Evolutionary conservation across 257 asterid species (phyloP).

Genomic region (Nicotiana benthamiana): DNA sequence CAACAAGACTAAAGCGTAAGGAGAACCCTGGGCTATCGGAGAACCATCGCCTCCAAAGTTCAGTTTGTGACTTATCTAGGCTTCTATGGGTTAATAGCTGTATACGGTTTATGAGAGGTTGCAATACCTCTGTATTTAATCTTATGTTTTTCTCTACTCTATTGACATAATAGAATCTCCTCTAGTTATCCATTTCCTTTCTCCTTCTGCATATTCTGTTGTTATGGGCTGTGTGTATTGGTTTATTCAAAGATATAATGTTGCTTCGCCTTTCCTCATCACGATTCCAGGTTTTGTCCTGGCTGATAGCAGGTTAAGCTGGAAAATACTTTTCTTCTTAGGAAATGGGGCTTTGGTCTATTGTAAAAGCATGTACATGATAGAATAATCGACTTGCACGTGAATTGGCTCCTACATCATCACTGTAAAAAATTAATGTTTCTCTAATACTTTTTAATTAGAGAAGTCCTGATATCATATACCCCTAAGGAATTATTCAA

Average conservation of each 20-base stretch:
- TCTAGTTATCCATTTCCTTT: not conserved
- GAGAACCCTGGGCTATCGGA: not conserved
- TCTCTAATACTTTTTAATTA: too few relatives aligned
- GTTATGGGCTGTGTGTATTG: not conserved
- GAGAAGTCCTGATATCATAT: too few relatives aligned
- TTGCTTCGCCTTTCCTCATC: not conserved
- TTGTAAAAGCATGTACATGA: too few relatives aligned
- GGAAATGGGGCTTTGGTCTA: too few relatives aligned
- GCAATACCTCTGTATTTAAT: not conserved
- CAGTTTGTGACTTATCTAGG: not conserved
- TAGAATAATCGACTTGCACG: too few relatives aligned
- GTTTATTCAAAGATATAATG: not conserved
- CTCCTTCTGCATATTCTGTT: not conserved
- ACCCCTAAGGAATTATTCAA: too few relatives aligned
- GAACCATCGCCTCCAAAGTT: not conserved
- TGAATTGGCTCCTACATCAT: too few relatives aligned
- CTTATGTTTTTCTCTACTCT: not conserved
- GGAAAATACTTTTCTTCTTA: not conserved
- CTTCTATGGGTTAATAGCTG: not conserved
- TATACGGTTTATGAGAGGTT: not conserved
- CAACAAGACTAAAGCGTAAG: not conserved
- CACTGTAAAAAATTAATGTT: too few relatives aligned
- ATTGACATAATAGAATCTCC: not conserved
- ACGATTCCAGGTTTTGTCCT: not conserved
- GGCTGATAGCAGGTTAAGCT: not conserved